phyloP scores from a whole-genome alignment of 192 early-diverging fungal genomes.

The Ambispora gerdemannii region DNA sequence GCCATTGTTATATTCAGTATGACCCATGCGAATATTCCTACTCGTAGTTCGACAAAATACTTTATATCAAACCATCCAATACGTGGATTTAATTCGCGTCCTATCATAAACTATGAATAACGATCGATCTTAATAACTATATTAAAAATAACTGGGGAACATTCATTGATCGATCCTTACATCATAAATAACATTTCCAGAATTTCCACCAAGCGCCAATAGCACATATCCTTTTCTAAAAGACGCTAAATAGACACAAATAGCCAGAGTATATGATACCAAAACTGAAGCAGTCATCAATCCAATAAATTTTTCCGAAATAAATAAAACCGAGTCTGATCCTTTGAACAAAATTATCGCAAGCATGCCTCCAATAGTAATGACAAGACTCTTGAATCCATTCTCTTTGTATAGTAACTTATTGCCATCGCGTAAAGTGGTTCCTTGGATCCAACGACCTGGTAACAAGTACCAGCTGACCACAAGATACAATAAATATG shows the following conservation, averaged over 20 bases:
- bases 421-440: slow-evolving; percentile 65
- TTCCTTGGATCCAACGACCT: slow-evolving; percentile 61
- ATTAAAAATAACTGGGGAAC: background rate
- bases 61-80: slow-evolving; percentile 84
- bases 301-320: slow-evolving; percentile 75
- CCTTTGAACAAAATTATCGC: slow-evolving; percentile 52
- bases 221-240: slow-evolving; percentile 67
- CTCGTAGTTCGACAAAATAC: slow-evolving; percentile 89
- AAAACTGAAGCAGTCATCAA: slow-evolving; percentile 68
- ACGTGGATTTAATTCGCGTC: slow-evolving; percentile 94
- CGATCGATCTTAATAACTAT: background rate
- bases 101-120: slow-evolving; percentile 77
- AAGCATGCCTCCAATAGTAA: slow-evolving; percentile 46
- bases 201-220: slow-evolving; percentile 82
- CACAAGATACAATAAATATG: slow-evolving; percentile 72
- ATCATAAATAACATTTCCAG: slow-evolving; percentile 87
- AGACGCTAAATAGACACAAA: slow-evolving; percentile 72
- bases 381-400: slow-evolving; percentile 59
- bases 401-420: slow-evolving; percentile 83
- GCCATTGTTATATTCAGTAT: slow-evolving; percentile 76
- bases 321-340: slow-evolving; percentile 65
- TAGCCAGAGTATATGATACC: slow-evolving; percentile 60
- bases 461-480: slow-evolving; percentile 67
- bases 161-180: slow-evolving; percentile 34
- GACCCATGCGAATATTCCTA: slow-evolving; percentile 89